Conservation (phyloP, 2,329 filamentous ascomycete species). For the Arthrobotrys sinensis region DNA sequence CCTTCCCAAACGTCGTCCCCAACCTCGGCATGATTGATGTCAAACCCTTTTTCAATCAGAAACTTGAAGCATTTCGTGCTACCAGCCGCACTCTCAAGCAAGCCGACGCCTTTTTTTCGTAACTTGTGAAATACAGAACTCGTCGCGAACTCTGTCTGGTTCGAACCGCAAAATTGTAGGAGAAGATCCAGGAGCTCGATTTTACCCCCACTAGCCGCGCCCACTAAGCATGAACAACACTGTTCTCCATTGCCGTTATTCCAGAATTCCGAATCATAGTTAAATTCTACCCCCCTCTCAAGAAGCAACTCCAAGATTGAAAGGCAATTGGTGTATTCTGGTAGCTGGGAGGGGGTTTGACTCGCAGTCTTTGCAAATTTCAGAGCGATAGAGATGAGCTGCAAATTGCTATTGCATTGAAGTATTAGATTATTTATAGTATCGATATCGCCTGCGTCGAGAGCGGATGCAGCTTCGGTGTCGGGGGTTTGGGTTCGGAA, state of each 20-base stretch:
- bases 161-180: background rate
- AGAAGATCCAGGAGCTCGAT: background rate
- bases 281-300: background rate
- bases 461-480: background rate
- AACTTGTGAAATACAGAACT: too few species aligned
- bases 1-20: too few species aligned
- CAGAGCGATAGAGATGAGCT: background rate
- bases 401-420: background rate
- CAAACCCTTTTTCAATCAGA: conserved; percentile 3
- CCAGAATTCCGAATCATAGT: background rate
- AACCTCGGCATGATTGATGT: background rate
- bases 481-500: background rate
- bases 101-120: background rate
- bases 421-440: background rate
- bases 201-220: too few species aligned
- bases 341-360: background rate
- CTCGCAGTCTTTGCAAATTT: background rate
- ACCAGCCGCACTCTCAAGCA: background rate
- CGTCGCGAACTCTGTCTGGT: background rate
- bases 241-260: background rate
- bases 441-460: background rate
- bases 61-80: conserved; percentile 5
- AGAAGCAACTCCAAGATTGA: background rate
- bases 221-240: too few species aligned
- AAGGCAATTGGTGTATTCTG: background rate